Conservation (phyloP, 805 yeast species). For the Ogataea pilisensis region DNA sequence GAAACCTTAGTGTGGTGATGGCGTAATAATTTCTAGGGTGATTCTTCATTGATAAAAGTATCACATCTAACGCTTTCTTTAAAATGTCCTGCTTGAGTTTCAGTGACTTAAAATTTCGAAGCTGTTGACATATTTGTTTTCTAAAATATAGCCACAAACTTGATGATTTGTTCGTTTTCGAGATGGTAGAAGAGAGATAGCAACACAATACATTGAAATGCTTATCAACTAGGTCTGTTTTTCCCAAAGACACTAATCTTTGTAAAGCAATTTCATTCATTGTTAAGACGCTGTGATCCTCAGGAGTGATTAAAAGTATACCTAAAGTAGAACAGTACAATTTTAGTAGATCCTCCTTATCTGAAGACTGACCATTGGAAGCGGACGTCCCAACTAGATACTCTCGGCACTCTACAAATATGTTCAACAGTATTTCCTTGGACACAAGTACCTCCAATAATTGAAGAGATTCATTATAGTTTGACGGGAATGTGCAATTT, state of each 20-base stretch:
- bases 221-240: not conserved
- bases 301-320: constrained; percentile 26
- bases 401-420: constrained; percentile 19
- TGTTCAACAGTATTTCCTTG: constrained; percentile 8
- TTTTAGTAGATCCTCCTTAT: not conserved
- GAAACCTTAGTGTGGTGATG: constrained; percentile 33
- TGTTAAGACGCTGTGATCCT: constrained; percentile 23
- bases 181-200: constrained; percentile 22
- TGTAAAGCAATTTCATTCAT: constrained; percentile 7
- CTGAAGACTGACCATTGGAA: not conserved
- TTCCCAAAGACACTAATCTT: not conserved
- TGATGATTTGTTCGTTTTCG: constrained; percentile 33
- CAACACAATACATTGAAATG: constrained; percentile 8
- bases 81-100: not conserved
- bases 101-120: not conserved
- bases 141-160: constrained; percentile 29
- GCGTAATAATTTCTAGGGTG: constrained; percentile 51
- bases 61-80: constrained; percentile 9
- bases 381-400: constrained; percentile 6
- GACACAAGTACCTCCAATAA: constrained; percentile 15
- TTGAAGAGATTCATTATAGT: constrained; percentile 4
- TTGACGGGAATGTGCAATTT: constrained; percentile 23
- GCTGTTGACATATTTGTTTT: constrained; percentile 6
- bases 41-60: constrained; percentile 32
- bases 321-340: constrained; percentile 20